Evolutionary conservation across 352 stramenopile species (phyloP).

Genomic region (Elongisporangium anandrum): DNA sequence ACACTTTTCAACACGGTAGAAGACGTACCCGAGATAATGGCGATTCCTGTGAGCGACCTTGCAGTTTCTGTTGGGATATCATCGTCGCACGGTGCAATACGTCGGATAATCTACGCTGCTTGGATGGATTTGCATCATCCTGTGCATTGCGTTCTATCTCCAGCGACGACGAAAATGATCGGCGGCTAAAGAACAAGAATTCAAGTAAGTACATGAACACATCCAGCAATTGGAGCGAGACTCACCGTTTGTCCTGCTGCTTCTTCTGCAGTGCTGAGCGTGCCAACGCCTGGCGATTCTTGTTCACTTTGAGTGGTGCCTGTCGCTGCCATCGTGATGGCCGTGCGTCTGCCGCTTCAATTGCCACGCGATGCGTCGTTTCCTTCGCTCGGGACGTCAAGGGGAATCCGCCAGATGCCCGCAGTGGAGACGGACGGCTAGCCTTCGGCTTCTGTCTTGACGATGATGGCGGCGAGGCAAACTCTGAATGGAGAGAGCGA

Average conservation of each 20-base stretch:
- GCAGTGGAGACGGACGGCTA: neutral
- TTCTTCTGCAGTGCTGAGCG: neutral
- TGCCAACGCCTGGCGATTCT: neutral
- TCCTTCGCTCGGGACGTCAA: neutral
- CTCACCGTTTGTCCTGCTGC: neutral
- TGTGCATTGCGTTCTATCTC: conserved; percentile 3
- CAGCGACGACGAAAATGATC: conserved; percentile 9
- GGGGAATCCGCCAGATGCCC: neutral
- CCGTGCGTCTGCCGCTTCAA: neutral
- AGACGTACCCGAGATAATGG: conserved; percentile 12
- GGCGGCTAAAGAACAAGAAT: neutral
- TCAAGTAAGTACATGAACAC: neutral
- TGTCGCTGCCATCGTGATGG: neutral
- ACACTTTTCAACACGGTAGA: too few relatives aligned
- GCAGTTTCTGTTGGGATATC: conserved; percentile 37
- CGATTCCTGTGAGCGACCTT: conserved; percentile 1
- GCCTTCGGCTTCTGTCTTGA: neutral
- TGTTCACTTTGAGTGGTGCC: neutral
- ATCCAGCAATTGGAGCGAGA: conserved; percentile 6
- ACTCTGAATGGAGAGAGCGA: conserved; percentile 11
- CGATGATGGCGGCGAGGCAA: neutral
- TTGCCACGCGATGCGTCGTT: neutral
- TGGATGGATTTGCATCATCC: conserved; percentile 2
- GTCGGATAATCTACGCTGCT: conserved; percentile 39
- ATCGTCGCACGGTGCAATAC: conserved; percentile 56